Conservation (phyloP, 371 early-diverging fungal species). For the Gilbertella persicaria region DNA sequence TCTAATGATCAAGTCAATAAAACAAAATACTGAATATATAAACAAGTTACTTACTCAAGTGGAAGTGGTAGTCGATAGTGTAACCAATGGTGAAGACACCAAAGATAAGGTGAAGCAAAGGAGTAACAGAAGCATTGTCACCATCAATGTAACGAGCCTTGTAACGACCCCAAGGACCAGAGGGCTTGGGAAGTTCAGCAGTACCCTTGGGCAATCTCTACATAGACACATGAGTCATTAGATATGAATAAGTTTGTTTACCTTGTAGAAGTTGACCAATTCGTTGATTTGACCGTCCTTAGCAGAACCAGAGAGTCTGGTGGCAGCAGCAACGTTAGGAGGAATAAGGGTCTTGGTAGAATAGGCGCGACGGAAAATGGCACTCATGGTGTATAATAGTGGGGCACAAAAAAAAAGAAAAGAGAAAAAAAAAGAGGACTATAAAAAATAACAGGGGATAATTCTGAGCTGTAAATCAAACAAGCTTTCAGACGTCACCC, state of each 20-base stretch:
- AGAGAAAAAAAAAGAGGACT: constrained; percentile 7
- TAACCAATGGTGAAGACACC: constrained; percentile 60
- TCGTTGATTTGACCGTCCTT: constrained; percentile 45
- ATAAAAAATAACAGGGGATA: constrained; percentile 13
- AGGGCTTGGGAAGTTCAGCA: constrained; percentile 43
- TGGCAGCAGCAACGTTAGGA: constrained; percentile 56
- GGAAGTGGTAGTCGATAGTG: constrained; percentile 71
- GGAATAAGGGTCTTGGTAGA: constrained; percentile 57
- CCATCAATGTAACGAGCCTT: constrained; percentile 71
- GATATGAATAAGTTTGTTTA: constrained; percentile 5
- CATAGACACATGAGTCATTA: neutral
- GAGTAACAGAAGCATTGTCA: constrained; percentile 61
- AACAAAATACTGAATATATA: constrained; percentile 1
- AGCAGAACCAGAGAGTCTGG: constrained; percentile 44
- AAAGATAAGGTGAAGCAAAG: constrained; percentile 56
- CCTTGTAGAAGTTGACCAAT: constrained; percentile 59
- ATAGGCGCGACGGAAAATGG: constrained; percentile 57
- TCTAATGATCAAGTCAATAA: constrained; percentile 34
- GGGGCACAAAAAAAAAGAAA: constrained; percentile 4
- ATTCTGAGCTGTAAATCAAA: neutral
- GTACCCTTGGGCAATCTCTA: constrained; percentile 56
- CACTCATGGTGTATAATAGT: constrained; percentile 34
- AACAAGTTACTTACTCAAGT: constrained; percentile 57
- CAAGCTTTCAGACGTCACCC: no score
- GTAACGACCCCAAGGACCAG: constrained; percentile 53